Base-by-base conservation (phyloP, 2,329 filamentous ascomycete species). In the Elsinoe ampelina region DNA sequence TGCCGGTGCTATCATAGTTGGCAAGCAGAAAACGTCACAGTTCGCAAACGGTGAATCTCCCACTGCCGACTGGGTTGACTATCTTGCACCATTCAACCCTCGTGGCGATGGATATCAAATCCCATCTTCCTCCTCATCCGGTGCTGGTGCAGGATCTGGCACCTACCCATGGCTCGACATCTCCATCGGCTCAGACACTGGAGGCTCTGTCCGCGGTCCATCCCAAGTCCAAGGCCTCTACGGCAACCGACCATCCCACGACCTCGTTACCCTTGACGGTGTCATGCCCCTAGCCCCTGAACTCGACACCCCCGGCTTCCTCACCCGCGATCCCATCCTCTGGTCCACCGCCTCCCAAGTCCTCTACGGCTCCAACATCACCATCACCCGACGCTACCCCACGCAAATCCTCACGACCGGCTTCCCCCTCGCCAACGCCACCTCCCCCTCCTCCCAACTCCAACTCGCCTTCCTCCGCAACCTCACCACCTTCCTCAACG, bases 1-100 rank as follows among this genome's bases (percentile, higher is more conserved):
- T 55, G 75, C 80, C 2, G 84, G 85, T 0, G 83, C 80, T 0
- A 70, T 75, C 13, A 65, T 75, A 15, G 69, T 76, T 1, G 74
- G 74, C 5, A 75, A 76, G 62, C 74, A 73, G 71, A 70, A 73
- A 55, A 74, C 72, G 0, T 71, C 67, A 12, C 73, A 75, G 39
- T 75, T 76, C 52, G 73, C 73, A 0, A 75, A 75, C 19, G 72
- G 72, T 2, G 73, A 73, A 45, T 64, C 62, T 1, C 74, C 78
- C 0, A 81, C 78, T 0, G 75, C 73, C 0, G 78, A 82, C 55
- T 78, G 74, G 74, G 59, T 75, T 1, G 72, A 75, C 55, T 74
- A 75, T 43, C 73, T 73, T 39, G 68, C 69, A 20, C 65, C 71
- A 0, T 74, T 74, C 62, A 75, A 75, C 35, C 73, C 71, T 22